Conservation (phyloP, 768 basidiomycete genomes). For the Pulveroboletus ravenelii region DNA sequence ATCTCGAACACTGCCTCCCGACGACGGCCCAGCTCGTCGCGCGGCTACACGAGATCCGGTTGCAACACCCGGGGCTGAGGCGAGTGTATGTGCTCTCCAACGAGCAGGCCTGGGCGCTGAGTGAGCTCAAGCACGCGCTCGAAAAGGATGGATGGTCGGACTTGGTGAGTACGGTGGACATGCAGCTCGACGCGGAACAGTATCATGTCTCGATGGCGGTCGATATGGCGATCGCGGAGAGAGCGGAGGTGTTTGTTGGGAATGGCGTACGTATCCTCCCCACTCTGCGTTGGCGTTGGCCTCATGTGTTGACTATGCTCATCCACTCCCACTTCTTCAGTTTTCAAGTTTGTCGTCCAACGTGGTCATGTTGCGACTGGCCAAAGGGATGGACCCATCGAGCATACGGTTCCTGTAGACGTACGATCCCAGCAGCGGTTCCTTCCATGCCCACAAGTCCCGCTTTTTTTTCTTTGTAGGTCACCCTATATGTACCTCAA, state of each 20-base stretch:
- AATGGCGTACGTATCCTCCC: constrained; percentile 45
- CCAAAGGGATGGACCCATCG: constrained; percentile 36
- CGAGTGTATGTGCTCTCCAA: constrained; percentile 51
- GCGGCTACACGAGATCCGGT: constrained; percentile 33
- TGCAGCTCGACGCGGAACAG: constrained; percentile 43
- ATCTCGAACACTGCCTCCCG: constrained; percentile 36
- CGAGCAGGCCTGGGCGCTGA: constrained; percentile 42
- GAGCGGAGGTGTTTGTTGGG: constrained; percentile 56
- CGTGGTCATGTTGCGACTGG: constrained; percentile 44
- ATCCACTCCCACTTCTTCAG: background rate
- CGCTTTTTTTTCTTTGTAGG: background rate
- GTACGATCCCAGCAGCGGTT: background rate
- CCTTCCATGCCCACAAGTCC: background rate
- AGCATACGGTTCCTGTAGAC: constrained; percentile 42
- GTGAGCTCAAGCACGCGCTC: constrained; percentile 35
- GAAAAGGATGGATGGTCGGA: constrained; percentile 48
- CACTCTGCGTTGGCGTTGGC: background rate
- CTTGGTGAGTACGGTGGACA: constrained; percentile 38
- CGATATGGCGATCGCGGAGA: constrained; percentile 57
- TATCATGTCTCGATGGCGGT: constrained; percentile 46
- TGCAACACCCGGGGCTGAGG: constrained; percentile 25
- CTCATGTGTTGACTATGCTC: background rate
- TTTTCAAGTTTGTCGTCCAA: constrained; percentile 52
- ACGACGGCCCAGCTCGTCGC: constrained; percentile 38
- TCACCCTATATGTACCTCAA: too few relatives aligned